phyloP scores from a whole-genome alignment of 2,329 filamentous ascomycete species.

The Tolypocladium amazonense region DNA sequence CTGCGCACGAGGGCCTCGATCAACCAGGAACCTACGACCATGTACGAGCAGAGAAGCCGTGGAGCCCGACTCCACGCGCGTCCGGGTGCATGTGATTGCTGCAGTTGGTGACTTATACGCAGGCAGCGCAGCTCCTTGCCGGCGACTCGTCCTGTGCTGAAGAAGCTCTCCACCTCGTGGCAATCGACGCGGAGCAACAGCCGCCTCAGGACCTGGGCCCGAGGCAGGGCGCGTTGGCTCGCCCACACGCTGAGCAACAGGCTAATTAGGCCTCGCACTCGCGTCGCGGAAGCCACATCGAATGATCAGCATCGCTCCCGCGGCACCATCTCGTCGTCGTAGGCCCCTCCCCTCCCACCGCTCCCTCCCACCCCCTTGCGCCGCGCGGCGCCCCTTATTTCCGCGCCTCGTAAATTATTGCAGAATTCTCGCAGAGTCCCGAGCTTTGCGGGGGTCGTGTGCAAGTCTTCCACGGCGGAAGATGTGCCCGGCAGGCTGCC shows the following conservation, averaged over 20 bases:
- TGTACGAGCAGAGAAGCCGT: not conserved
- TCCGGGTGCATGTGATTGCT: not conserved
- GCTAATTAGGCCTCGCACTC: not conserved
- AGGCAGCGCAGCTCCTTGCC: not conserved
- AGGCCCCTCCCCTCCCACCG: not conserved
- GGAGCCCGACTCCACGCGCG: not conserved
- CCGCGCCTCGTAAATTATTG: not conserved
- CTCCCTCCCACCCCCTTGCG: not conserved
- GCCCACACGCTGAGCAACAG: not conserved
- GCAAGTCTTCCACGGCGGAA: not conserved
- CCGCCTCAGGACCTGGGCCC: not conserved
- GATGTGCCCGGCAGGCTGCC: not conserved
- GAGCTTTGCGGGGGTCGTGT: not conserved
- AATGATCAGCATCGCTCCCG: slow-evolving; percentile 2
- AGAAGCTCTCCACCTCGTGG: not conserved
- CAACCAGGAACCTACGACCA: not conserved
- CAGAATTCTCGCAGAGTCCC: not conserved
- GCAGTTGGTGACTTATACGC: not conserved
- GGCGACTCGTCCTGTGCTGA: not conserved
- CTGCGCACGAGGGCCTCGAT: not conserved
- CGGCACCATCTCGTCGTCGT: not conserved
- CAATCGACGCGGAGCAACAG: not conserved
- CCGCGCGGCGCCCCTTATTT: not conserved
- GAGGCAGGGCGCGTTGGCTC: not conserved
- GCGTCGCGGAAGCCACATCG: not conserved